Base-by-base conservation (phyloP, 805 yeast species). In the Wickerhamomyces mucosus region DNA sequence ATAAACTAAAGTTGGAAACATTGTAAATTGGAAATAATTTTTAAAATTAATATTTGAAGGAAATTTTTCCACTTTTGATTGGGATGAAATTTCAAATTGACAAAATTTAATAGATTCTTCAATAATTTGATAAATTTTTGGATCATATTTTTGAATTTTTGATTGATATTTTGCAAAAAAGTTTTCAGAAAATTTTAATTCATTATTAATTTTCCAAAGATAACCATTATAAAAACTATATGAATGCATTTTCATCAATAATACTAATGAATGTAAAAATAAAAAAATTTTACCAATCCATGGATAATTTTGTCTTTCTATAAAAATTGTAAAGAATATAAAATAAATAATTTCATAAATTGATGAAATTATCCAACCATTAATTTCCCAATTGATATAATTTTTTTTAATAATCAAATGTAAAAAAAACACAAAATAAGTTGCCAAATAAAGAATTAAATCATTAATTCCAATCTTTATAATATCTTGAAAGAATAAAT, bases 181-280 rank as follows among this genome's bases (percentile, higher is more conserved):
- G 3, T 38, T 46, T 34, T 58, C 58, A 1, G 83, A 70, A 36
- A 62, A 67, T 3, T 61, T 44, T 27, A 78, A 57, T 47, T 82
- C 89, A 12, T 60, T 55, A 15, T 53, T 46, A 27, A 78, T 71
- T 21, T 53, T 58, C 86, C 94, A 83, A 37, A 92, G 59, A 51
- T 89, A 85, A 0, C 97, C 98, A 50, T 88, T 88, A 59, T 77
- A 92, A 48, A 82, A 86, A 2, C 84, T 84, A 52, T 78, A 92
- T 2, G 97, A 86, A 54, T 92, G 97, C 75, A 80, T 79, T 53
- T 92, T 92, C 99, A 92, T 92, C 44, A 94, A 52, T 41, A 86
- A 62, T 2, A 92, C 97, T 29, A 85, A 62, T 9, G 86, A 73
- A 51, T 92, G 98, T 31, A 92, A 61, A 37, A 84, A 70, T 39